Conservation (phyloP, 345 rosid genomes). For the Eucalyptus camaldulensis region DNA sequence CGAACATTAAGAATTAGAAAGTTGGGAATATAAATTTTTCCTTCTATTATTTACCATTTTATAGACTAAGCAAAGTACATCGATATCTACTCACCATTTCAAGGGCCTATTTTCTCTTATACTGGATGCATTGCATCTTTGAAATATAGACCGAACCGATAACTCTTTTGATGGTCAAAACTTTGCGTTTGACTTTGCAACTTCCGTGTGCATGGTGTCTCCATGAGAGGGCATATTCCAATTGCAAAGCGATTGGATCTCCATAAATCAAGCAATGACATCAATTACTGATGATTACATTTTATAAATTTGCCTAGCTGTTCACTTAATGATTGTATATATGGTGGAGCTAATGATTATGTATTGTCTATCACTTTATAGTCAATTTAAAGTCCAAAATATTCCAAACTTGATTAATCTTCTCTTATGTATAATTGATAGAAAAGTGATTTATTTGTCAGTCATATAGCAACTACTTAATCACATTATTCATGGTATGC, state of each 20-base stretch:
- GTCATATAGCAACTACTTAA: fast-evolving
- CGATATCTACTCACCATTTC: background rate
- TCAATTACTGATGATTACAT: background rate
- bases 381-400: background rate
- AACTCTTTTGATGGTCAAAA: background rate
- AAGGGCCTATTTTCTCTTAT: background rate
- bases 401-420: background rate
- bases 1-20: no score
- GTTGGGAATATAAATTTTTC: no score
- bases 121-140: background rate
- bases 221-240: background rate
- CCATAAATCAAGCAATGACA: background rate
- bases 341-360: background rate
- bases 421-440: background rate
- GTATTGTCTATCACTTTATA: background rate
- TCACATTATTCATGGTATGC: background rate
- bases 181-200: background rate
- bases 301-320: background rate
- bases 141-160: background rate
- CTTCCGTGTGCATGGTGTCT: background rate
- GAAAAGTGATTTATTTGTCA: background rate
- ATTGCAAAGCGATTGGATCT: background rate
- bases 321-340: background rate
- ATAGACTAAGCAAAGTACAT: background rate
- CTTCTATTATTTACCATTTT: background rate